Evolutionary conservation across 495 filamentous ascomycete species (phyloP), one percentile per base, ranked within the genome.

Genomic region (Saxophila tyrrhenica): DNA sequence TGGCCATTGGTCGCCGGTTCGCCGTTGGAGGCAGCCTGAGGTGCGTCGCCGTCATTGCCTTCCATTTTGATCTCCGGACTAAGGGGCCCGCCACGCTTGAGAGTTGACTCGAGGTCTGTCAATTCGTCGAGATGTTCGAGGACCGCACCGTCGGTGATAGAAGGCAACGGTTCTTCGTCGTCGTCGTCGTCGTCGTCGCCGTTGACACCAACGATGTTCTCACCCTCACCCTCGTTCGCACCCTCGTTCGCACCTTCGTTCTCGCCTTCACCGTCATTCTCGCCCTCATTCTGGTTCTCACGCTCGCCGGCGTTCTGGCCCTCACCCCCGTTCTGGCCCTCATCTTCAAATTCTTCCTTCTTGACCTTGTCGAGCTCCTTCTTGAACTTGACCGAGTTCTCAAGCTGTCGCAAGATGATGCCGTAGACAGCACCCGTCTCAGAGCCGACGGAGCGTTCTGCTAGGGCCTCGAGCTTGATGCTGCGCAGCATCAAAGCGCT

Each of bases 401-500:
- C 87, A 13, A 95, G 65, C 1, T 75, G 70, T 21, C 73, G 75
- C 13, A 97, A 77, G 20, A 95, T 71, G 24, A 78, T 75, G 22
- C 76, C 78, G 58, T 95, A 98, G 19, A 96, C 78, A 46, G 82
- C 74, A 2, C 80, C 76, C 0, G 90, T 89, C 0, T 68, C 79
- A 56, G 73, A 73, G 48, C 82, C 83, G 56, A 79, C 74, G 61
- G 70, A 77, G 58, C 75, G 78, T 59, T 72, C 71, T 2, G 75
- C 83, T 21, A 81, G 69, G 2, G 74, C 70, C 39, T 84, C 78
- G 25, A 98, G 82, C 21, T 81, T 81, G 48, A 78, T 74, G 58
- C 84, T 95, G 50, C 92, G 87, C 51, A 94, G 75, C 17, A 85
- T 75, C 15, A 97, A 86, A 3, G 80, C 74, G 43, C 87, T 83